Evolutionary conservation across 2,329 filamentous ascomycete species (phyloP).

Genomic region (Talaromyces sp.): DNA sequence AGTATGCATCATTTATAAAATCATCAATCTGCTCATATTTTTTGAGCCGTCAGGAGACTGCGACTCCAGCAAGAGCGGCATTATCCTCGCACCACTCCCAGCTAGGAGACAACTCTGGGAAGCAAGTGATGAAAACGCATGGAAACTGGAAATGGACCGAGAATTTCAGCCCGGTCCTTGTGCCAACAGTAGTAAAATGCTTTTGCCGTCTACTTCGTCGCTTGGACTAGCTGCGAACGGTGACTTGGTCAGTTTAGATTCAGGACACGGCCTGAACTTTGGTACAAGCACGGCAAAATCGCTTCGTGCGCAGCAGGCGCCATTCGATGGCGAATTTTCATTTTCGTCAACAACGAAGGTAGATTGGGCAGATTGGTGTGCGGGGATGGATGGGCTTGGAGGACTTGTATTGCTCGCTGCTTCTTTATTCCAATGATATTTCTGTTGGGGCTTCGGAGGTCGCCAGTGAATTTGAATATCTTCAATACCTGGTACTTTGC

Average conservation of each 20-base stretch:
- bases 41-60: constrained; percentile 42
- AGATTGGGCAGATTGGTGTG: constrained; percentile 47
- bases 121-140: constrained; percentile 34
- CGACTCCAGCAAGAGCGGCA: constrained; percentile 28
- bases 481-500: no score
- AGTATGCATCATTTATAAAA: constrained; percentile 39
- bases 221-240: constrained; percentile 10
- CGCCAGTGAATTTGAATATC: no score
- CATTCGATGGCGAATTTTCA: constrained; percentile 13
- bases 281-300: not conserved
- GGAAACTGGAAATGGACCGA: constrained; percentile 33
- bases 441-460: not conserved
- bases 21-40: constrained; percentile 44
- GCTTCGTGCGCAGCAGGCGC: not conserved
- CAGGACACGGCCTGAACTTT: not conserved
- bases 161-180: constrained; percentile 20
- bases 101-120: constrained; percentile 46
- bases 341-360: constrained; percentile 21
- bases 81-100: constrained; percentile 44
- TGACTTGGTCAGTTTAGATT: constrained; percentile 8
- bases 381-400: constrained; percentile 46
- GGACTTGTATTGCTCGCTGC: constrained; percentile 47
- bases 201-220: not conserved
- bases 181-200: not conserved
- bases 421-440: constrained; percentile 24